Percentiles rank a stretch among this genome's conserved stretches.
phyloP scores from a whole-genome alignment of 495 filamentous ascomycete species.

The Oidiodendron maius region DNA sequence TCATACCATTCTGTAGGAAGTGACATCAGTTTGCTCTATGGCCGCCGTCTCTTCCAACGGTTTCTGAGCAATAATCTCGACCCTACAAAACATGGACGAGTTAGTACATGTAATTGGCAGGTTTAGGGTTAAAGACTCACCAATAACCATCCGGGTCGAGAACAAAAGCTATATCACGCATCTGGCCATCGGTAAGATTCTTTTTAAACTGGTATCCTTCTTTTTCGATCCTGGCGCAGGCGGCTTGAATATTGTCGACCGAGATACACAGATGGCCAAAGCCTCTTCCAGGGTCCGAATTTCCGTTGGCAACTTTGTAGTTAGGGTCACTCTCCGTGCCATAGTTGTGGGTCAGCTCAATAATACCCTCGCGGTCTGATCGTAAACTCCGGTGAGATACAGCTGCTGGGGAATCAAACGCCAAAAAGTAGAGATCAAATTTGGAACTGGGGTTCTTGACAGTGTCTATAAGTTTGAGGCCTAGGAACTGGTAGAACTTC shows the following conservation, averaged over 20 bases:
- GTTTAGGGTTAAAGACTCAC: too few species aligned
- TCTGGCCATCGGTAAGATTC: slow-evolving; percentile 79
- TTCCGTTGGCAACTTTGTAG: slow-evolving; percentile 83
- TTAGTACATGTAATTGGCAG: too few species aligned
- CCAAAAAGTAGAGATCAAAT: slow-evolving; percentile 86
- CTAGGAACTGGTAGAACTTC: slow-evolving; percentile 92
- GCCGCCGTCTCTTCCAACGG: slow-evolving; percentile 23
- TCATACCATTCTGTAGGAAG: slow-evolving; percentile 39
- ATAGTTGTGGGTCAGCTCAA: slow-evolving; percentile 96
- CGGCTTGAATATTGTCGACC: slow-evolving; percentile 85
- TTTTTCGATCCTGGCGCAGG: slow-evolving; percentile 81
- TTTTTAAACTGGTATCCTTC: slow-evolving; percentile 93
- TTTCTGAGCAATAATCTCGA: slow-evolving; percentile 24
- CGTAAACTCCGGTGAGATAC: slow-evolving; percentile 55
- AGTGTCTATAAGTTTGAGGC: slow-evolving; percentile 76
- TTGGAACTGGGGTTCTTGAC: slow-evolving; percentile 68
- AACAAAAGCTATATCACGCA: slow-evolving; percentile 85
- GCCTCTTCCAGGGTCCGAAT: slow-evolving; percentile 76
- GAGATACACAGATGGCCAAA: slow-evolving; percentile 90
- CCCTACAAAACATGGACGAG: too few species aligned
- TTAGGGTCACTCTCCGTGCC: slow-evolving; percentile 85
- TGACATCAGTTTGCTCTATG: slow-evolving; percentile 19
- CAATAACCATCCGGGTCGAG: slow-evolving; percentile 94
- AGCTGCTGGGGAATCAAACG: slow-evolving; percentile 60
- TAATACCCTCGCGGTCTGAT: slow-evolving; percentile 79